phyloP scores from a whole-genome alignment of 148 eudicot species.

The Rheum nobile region DNA sequence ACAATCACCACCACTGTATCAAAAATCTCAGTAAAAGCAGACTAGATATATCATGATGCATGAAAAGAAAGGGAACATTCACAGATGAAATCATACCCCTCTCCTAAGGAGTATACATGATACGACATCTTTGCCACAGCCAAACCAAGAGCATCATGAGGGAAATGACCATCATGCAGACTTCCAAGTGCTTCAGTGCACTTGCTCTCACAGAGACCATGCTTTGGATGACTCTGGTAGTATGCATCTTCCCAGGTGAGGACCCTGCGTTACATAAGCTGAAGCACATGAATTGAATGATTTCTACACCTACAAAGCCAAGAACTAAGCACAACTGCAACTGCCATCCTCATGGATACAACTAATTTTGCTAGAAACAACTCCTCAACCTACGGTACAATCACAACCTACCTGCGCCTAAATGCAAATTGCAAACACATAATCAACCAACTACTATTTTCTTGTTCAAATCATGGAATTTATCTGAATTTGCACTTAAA shows the following conservation, averaged over 20 bases:
- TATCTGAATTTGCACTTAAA: not conserved
- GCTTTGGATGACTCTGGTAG: slow-evolving; percentile 36
- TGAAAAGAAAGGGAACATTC: not conserved
- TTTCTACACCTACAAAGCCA: not conserved
- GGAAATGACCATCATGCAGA: slow-evolving; percentile 32
- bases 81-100: slow-evolving; percentile 51
- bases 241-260: slow-evolving; percentile 83
- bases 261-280: slow-evolving; percentile 26
- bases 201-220: slow-evolving; percentile 26
- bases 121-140: slow-evolving; percentile 83
- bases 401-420: not conserved
- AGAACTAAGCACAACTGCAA: not conserved
- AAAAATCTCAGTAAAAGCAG: not conserved
- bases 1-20: not conserved
- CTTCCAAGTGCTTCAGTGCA: slow-evolving; percentile 18
- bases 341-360: not conserved
- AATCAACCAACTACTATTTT: not conserved
- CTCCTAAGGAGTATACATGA: slow-evolving; percentile 74
- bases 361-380: not conserved
- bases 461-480: not conserved
- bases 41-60: not conserved
- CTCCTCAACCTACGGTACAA: not conserved
- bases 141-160: slow-evolving; percentile 59
- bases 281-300: slow-evolving; percentile 6
- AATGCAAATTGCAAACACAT: not conserved